Conservation (phyloP, 2,329 filamentous ascomycete genomes). For the Monilinia fructicola region DNA sequence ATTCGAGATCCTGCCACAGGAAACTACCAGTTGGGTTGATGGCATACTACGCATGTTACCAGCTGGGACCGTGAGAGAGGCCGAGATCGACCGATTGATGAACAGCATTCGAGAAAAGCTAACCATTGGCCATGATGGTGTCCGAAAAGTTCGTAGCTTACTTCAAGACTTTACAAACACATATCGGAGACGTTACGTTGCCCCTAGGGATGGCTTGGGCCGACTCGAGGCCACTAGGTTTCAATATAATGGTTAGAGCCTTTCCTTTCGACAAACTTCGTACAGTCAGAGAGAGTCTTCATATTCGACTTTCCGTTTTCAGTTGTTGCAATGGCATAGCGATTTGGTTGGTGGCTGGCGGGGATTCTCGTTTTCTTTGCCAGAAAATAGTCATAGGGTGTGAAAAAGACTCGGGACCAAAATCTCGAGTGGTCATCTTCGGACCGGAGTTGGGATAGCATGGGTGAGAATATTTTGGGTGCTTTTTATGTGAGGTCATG, state of each 20-base stretch:
- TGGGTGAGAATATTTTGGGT: slow-evolving; percentile 9
- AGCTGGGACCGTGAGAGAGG: slow-evolving; percentile 72
- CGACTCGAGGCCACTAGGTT: slow-evolving; percentile 84
- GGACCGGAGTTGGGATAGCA: slow-evolving; percentile 24
- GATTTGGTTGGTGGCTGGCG: slow-evolving; percentile 13
- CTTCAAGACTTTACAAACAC: slow-evolving; percentile 96
- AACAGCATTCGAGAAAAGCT: slow-evolving; percentile 78
- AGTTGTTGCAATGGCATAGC: slow-evolving; percentile 24
- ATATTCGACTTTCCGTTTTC: slow-evolving; percentile 1
- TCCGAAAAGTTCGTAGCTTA: slow-evolving; percentile 77
- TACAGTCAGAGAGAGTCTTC: neutral
- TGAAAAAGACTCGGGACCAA: neutral
- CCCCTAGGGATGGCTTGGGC: slow-evolving; percentile 88
- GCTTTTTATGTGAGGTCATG: slow-evolving; percentile 15
- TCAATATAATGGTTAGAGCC: slow-evolving; percentile 58
- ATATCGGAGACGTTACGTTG: slow-evolving; percentile 90
- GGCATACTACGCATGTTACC: slow-evolving; percentile 82
- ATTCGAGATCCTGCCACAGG: slow-evolving; percentile 80
- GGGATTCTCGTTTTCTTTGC: slow-evolving; percentile 3
- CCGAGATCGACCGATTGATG: slow-evolving; percentile 79
- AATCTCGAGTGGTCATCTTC: slow-evolving; percentile 11
- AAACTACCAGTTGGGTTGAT: slow-evolving; percentile 80
- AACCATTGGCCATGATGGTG: slow-evolving; percentile 57
- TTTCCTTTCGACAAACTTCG: neutral
- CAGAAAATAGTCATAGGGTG: slow-evolving; percentile 1